A percentile compares a stretch with the other conserved stretches of the same genome.
Evolutionary conservation across 2,329 filamentous ascomycete species (phyloP).

Genomic region (Calonectria pseudoturangicola): DNA sequence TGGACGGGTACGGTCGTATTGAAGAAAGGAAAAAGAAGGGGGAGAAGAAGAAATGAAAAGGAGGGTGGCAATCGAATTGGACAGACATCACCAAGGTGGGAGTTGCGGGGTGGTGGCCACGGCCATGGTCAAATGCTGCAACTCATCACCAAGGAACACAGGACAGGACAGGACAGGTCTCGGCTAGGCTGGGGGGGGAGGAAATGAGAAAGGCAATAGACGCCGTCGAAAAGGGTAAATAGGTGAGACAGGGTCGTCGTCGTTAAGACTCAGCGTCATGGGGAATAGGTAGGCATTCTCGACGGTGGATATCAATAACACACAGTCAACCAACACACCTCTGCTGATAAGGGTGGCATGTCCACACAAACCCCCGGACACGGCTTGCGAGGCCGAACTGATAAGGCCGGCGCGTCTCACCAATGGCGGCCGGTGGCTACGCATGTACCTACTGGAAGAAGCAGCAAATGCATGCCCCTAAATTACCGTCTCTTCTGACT

Average conservation of each 20-base stretch:
- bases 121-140: neutral
- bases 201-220: constrained; percentile 25
- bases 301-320: constrained; percentile 27
- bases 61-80: constrained; percentile 14
- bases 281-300: constrained; percentile 32
- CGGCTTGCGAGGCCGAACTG: constrained; percentile 29
- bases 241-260: constrained; percentile 14
- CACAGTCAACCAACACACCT: neutral
- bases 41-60: neutral
- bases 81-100: constrained; percentile 14
- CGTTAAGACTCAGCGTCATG: constrained; percentile 18
- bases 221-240: neutral
- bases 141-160: constrained; percentile 3
- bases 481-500: constrained; percentile 25
- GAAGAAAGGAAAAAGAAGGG: neutral
- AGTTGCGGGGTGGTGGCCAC: neutral
- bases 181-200: neutral
- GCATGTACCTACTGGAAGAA: constrained; percentile 6
- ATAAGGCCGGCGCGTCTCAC: constrained; percentile 37
- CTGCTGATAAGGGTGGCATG: constrained; percentile 54
- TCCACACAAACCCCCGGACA: constrained; percentile 40
- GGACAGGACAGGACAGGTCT: neutral
- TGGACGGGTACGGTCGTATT: constrained; percentile 1
- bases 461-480: constrained; percentile 10
- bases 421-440: constrained; percentile 26